Percentiles rank a stretch among this genome's conserved stretches.
These are phyloP conservation scores for Ophiostoma perfectum DNA, from an alignment of 2,329 filamentous ascomycete species.

Conservation along the genomic window DNA sequence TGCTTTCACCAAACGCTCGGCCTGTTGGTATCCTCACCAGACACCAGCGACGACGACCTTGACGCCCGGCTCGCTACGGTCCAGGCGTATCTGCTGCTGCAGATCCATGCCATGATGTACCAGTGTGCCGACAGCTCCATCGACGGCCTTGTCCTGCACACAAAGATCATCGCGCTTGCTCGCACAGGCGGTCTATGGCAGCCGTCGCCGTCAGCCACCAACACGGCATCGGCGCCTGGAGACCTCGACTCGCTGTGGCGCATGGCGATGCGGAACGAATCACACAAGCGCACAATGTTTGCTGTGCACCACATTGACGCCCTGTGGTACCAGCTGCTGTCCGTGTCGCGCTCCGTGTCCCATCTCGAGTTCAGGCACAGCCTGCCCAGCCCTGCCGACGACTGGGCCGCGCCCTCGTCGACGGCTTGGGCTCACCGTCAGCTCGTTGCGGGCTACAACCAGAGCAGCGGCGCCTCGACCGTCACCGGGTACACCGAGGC, in stretches of 20 bases:
- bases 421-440: slow-evolving; percentile 35
- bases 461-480: slow-evolving; percentile 10
- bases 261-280: slow-evolving; percentile 36
- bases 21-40: slow-evolving; percentile 24
- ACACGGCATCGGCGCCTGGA: slow-evolving; percentile 26
- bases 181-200: slow-evolving; percentile 36
- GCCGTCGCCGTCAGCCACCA: slow-evolving; percentile 24
- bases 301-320: slow-evolving; percentile 41
- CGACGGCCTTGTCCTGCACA: slow-evolving; percentile 37
- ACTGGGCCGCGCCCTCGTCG: slow-evolving; percentile 37
- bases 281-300: slow-evolving; percentile 40
- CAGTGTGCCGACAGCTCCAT: slow-evolving; percentile 17
- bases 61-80: slow-evolving; percentile 29
- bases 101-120: slow-evolving; percentile 42
- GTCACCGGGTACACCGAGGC: slow-evolving; percentile 33
- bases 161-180: slow-evolving; percentile 37
- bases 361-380: slow-evolving; percentile 43
- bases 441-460: slow-evolving; percentile 27
- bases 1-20: slow-evolving; percentile 34
- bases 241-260: slow-evolving; percentile 38
- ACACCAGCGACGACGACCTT: slow-evolving; percentile 28
- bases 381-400: slow-evolving; percentile 37
- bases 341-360: slow-evolving; percentile 35
- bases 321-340: slow-evolving; percentile 41
- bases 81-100: slow-evolving; percentile 38